Conservation (phyloP, 2,329 filamentous ascomycete genomes). For the Bisporella sp. region DNA sequence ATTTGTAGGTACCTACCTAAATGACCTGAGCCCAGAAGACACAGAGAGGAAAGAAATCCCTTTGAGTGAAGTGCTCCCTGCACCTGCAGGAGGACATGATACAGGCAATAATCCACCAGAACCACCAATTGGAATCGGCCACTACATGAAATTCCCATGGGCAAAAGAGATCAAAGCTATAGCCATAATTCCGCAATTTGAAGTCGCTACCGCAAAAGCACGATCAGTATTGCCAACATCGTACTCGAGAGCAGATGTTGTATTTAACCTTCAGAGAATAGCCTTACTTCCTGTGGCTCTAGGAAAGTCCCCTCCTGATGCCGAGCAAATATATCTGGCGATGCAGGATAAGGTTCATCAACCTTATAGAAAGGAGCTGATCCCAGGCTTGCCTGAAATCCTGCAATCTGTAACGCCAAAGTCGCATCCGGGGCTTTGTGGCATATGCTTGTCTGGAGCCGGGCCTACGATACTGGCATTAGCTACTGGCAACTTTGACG, state of each 20-base stretch:
- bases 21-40: constrained; percentile 83
- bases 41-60: constrained; percentile 89
- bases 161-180: constrained; percentile 93
- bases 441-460: constrained; percentile 90
- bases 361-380: constrained; percentile 85
- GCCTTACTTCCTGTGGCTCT: constrained; percentile 85
- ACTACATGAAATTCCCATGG: constrained; percentile 95
- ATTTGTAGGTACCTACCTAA: constrained; percentile 94
- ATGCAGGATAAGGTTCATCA: constrained; percentile 99
- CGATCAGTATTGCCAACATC: constrained; percentile 74
- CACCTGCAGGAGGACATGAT: constrained; percentile 83
- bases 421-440: constrained; percentile 80
- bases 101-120: constrained; percentile 81
- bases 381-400: constrained; percentile 86
- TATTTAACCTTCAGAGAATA: constrained; percentile 90
- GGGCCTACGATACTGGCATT: constrained; percentile 92
- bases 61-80: constrained; percentile 84
- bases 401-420: constrained; percentile 84
- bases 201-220: constrained; percentile 89
- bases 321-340: constrained; percentile 89
- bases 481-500: constrained; percentile 82
- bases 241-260: constrained; percentile 78
- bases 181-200: constrained; percentile 91
- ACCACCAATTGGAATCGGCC: constrained; percentile 87
- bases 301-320: constrained; percentile 82